Base-by-base conservation (phyloP, 2,329 filamentous ascomycete genomes). In the Fusarium sp. region DNA sequence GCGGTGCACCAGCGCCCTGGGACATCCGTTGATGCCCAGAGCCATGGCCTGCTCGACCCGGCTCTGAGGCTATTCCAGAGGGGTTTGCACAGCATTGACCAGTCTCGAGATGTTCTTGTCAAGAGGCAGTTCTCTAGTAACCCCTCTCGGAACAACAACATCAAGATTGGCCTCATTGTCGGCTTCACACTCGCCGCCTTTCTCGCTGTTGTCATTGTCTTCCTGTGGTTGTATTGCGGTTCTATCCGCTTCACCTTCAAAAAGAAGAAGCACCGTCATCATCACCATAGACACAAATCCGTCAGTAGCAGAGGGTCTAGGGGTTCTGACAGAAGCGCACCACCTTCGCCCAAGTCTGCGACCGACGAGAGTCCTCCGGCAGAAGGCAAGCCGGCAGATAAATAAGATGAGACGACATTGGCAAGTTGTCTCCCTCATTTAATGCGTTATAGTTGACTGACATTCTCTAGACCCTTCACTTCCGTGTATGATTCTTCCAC, bases 151-250 rank as follows among this genome's bases (percentile, higher is more conserved):
- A 81, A 83, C 43, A 82, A 81, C 37, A 84, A 86, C 73, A 80
- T 81, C 62, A 84, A 82, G 37, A 87, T 86, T 64, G 85, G 85
- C 64, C 79, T 86, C 67, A 81, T 84, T 5, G 82, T 87, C 52
- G 85, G 83, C 67, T 77, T 87, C 45, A 77, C 84, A 5, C 77
- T 87, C 23, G 81, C 81, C 30, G 74, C 82, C 23, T 87, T 87
- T 66, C 64, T 87, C 65, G 76, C 81, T 18, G 82, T 77, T 23
- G 68, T 82, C 20, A 64, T 77, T 43, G 79, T 79, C 41, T 87
- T 87, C 69, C 71, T 85, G 41, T 85, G 81, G 73, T 74, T 80
- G 5, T 87, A 87, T 71, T 80, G 84, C 56, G 66, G 70, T 23
- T 84, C 85, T 4, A 80, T 86, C 50, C 80, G 80, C 8, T 82